Evolutionary conservation across 192 early-diverging fungal genomes (phyloP), one percentile per base, ranked within the genome.

Genomic region (Coemansia sp.): DNA sequence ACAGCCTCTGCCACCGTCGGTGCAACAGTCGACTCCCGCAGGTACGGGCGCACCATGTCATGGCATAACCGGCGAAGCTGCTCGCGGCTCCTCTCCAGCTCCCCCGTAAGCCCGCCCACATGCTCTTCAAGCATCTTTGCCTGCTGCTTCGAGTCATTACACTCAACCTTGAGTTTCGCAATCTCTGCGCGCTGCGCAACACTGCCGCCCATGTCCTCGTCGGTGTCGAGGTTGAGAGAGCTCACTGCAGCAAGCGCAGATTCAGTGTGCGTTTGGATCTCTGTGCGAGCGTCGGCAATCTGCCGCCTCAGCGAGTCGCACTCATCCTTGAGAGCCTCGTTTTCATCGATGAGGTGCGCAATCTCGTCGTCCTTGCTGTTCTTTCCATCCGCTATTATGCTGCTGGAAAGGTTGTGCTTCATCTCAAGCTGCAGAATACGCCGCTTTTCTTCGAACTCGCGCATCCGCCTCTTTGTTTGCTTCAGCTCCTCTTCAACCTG

Each of bases 1-100:
- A 73, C 74, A 1, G 62, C n/a, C 55, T 82, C 79, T 0, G 75
- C 71, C 64, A 72, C 63, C 0, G 71, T 62, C 10, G 74, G 65
- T 10, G 58, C 75, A 11, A 73, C 74, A 21, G 74, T 76, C 16
- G 72, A 62, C 58, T 82, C 79, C 18, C 79, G 79, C 36, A 76
- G 30, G 12, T 41, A 51, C 23, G 71, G 74, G 53, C 79, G 70
- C 68, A 82, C 21, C 21, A 55, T 63, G 41, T 76, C 71, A 38
- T 76, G 74, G 62, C 60, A 67, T 7, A 82, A 59, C n/a, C 62
- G 55, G 34, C 58, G 63, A 39, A 67, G 35, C 21, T 63, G 60
- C 10, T 58, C 65, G 43, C 45, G 63, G 33, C 30, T 59, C 30
- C 35, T 51, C 4, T 64, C 66, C 20, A 81, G 55, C 69, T 62